Percentiles rank a stretch among this genome's conserved stretches.
Conservation (phyloP, 2,329 filamentous ascomycete genomes). For the Fusarium miscanthi region DNA sequence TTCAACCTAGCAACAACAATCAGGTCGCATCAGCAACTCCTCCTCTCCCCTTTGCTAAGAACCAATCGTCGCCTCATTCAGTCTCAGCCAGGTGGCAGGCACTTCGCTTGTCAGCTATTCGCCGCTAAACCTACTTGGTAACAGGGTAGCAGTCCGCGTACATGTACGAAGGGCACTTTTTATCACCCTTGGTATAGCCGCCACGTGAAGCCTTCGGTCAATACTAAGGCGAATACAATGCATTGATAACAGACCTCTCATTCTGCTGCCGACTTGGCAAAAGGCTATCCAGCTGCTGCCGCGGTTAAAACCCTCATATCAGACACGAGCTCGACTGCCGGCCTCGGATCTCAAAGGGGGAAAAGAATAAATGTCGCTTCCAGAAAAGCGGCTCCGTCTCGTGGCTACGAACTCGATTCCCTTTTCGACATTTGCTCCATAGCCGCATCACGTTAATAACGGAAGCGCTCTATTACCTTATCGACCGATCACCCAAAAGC, state of each 20-base stretch:
- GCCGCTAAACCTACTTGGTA: conserved; percentile 6
- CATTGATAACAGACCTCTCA: conserved; percentile 32
- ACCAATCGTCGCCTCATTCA: background rate
- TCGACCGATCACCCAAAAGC: conserved; percentile 30
- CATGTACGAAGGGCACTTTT: background rate
- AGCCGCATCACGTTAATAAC: conserved; percentile 34
- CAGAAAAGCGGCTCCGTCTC: conserved; percentile 35
- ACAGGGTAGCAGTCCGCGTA: conserved; percentile 9
- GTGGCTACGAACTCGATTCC: conserved; percentile 33
- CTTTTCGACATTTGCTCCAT: conserved; percentile 30
- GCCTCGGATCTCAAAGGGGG: conserved; percentile 36
- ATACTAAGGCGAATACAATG: background rate
- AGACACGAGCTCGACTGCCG: conserved; percentile 30
- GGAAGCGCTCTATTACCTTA: conserved; percentile 25
- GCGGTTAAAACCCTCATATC: conserved; percentile 23
- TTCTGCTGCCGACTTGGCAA: conserved; percentile 28
- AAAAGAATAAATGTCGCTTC: conserved; percentile 28
- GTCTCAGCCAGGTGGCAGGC: conserved; percentile 8
- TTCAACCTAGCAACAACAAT: background rate
- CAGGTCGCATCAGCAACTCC: conserved; percentile 1
- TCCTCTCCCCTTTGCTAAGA: background rate
- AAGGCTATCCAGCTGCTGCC: conserved; percentile 28
- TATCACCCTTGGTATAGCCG: background rate
- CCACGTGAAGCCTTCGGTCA: background rate
- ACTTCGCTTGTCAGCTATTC: conserved; percentile 1